phyloP scores from a whole-genome alignment of 176 grass and related monocot species.

The Zea luxurians region DNA sequence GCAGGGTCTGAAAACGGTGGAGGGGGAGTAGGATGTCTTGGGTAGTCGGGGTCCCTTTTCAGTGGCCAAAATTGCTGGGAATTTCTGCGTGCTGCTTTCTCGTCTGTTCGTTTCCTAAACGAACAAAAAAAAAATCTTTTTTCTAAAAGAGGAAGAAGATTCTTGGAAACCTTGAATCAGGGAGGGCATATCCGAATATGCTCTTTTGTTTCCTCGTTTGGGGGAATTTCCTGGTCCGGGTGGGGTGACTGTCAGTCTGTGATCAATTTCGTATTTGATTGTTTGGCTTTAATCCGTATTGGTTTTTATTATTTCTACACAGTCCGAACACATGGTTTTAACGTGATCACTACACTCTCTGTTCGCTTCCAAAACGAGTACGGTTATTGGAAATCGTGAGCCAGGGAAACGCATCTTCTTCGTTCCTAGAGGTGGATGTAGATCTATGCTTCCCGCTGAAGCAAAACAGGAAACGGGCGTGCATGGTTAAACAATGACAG shows the following conservation, averaged over 20 bases:
- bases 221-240: not conserved
- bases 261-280: too few species aligned
- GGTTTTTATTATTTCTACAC: too few species aligned
- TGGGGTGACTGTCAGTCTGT: too few species aligned
- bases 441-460: not conserved
- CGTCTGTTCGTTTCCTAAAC: not conserved
- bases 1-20: not conserved
- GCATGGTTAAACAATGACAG: not conserved
- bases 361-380: not conserved
- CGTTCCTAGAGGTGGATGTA: not conserved
- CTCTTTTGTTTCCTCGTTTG: not conserved
- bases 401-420: conserved; percentile 1
- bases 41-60: not conserved
- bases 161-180: not conserved
- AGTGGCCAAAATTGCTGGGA: not conserved
- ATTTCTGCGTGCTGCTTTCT: too few species aligned
- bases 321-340: too few species aligned
- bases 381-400: not conserved
- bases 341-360: not conserved
- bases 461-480: not conserved
- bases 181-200: not conserved
- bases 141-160: too few species aligned
- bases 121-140: too few species aligned
- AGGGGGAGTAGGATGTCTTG: not conserved
- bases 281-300: too few species aligned